These are phyloP conservation scores for Aphanomyces astaci DNA, from an alignment of 352 stramenopile genomes.

Conservation along the genomic window DNA sequence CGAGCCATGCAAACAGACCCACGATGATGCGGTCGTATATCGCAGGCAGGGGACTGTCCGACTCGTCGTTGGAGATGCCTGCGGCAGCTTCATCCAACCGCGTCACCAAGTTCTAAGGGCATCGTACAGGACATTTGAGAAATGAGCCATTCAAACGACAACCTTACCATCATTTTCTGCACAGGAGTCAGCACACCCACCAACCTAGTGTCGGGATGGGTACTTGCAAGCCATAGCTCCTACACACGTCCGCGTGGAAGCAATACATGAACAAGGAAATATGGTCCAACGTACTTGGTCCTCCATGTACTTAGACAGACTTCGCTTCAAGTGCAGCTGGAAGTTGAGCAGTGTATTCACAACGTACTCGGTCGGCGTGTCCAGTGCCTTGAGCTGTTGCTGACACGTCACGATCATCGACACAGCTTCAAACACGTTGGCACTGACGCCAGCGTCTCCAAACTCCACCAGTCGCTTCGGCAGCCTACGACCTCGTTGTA, in stretches of 20 bases:
- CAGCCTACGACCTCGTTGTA: conserved; percentile 14
- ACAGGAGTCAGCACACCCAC: conserved; percentile 55
- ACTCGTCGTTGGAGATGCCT: conserved; percentile 37
- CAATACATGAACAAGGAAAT: too few relatives aligned
- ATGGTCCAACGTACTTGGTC: conserved; percentile 35
- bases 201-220: conserved; percentile 63
- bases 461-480: conserved; percentile 65
- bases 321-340: conserved; percentile 67
- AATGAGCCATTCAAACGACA: too few relatives aligned
- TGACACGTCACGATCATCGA: conserved; percentile 49
- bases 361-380: conserved; percentile 48
- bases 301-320: conserved; percentile 73
- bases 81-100: conserved; percentile 54
- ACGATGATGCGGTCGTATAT: conserved; percentile 64
- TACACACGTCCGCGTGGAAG: too few relatives aligned
- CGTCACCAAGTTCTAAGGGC: conserved; percentile 42
- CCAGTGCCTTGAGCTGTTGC: conserved; percentile 35
- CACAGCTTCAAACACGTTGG: conserved; percentile 62
- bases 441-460: conserved; percentile 41
- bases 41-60: conserved; percentile 39
- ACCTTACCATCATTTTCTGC: conserved; percentile 62
- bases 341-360: conserved; percentile 67
- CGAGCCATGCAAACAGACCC: conserved; percentile 57
- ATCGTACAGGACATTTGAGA: too few relatives aligned
- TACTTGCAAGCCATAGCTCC: conserved; percentile 56